A percentile compares a stretch with the other conserved stretches of the same genome.
Conservation (phyloP, 805 yeast genomes). For the Suhomyces sp. region DNA sequence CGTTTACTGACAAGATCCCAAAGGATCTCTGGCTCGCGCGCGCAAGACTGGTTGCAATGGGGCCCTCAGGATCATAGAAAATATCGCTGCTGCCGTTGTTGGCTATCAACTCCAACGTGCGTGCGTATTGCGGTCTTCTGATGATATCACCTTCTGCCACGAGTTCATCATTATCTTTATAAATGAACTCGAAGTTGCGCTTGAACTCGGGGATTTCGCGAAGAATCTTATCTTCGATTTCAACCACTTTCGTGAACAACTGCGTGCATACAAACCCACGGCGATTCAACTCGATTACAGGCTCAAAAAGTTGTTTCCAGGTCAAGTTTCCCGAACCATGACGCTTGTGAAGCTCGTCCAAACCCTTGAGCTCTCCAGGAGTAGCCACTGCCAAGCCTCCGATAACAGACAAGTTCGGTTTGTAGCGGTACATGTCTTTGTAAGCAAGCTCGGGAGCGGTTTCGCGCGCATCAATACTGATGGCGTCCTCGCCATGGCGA, state of each 20-base stretch:
- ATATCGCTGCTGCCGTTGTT: constrained; percentile 71
- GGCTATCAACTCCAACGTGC: constrained; percentile 67
- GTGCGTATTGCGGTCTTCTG: constrained; percentile 58
- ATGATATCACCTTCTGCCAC: constrained; percentile 58
- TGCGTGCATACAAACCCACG: constrained; percentile 53
- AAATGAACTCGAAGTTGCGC: constrained; percentile 58
- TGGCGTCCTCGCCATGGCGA: constrained; percentile 31
- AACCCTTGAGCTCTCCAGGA: constrained; percentile 90
- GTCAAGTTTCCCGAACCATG: constrained; percentile 70
- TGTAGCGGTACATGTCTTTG: constrained; percentile 60
- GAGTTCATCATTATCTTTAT: constrained; percentile 21
- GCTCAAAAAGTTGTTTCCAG: constrained; percentile 74
- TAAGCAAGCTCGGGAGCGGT: constrained; percentile 68
- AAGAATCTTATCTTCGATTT: constrained; percentile 27
- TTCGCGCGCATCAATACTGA: constrained; percentile 83
- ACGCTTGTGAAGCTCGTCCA: constrained; percentile 53
- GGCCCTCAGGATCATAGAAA: constrained; percentile 82
- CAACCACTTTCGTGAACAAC: constrained; percentile 34
- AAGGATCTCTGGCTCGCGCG: constrained; percentile 49
- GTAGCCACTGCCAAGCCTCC: constrained; percentile 90
- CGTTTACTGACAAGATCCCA: constrained; percentile 66
- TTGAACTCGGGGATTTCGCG: constrained; percentile 23
- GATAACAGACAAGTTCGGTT: constrained; percentile 50
- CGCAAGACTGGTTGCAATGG: constrained; percentile 62
- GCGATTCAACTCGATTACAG: constrained; percentile 65